Base-by-base conservation (phyloP, 345 rosid genomes). In the Acer yangbiense region DNA sequence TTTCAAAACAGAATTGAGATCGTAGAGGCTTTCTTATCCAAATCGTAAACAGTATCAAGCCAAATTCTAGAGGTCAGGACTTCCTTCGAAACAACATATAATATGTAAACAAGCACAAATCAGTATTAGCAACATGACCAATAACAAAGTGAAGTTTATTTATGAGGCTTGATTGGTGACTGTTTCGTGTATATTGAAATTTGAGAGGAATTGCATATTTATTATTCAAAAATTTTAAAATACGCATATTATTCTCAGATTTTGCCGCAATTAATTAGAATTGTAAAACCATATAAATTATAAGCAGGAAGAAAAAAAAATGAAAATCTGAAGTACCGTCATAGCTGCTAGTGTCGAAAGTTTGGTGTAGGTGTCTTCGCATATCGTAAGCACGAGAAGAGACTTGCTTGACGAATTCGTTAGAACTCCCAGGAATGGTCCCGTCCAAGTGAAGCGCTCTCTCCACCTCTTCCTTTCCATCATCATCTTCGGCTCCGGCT, bases 371-470 rank as follows among this genome's bases (percentile, higher is more conserved):
- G 82, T 92, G 88, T 75, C 98, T 87, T 65, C 99, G 95, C 93
- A 96, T 96, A 74, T 89, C 97, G 70, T 96, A 96, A 68, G 99
- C 99, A 78, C 99, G 97, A 27, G 99, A 96, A 1, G 99, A 93
- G 7, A 94, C 97, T 80, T 76, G 88, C 87, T 88, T 89, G 62
- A 96, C 88, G 77, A 93, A 93, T 89, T 92, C 99, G 61, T 87
- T 83, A 17, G 97, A 90, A 29, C 88, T 91, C 52, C 97, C 90
- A 1, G 98, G 98, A 78, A 96, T 91, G 60, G 91, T 89, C 61
- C 99, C 99, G 83, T 96, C 99, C 91, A 91, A 65, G 80, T 92
- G 89, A 82, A 96, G 88, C 83, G 99, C 99, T 79, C 87, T 84
- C 74, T 96, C 98, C 41, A 91, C 87, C 66, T 93, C 98, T 67